These are phyloP conservation scores for Lipomyces yamadae DNA, from an alignment of 805 yeast species.

Conservation along the genomic window DNA sequence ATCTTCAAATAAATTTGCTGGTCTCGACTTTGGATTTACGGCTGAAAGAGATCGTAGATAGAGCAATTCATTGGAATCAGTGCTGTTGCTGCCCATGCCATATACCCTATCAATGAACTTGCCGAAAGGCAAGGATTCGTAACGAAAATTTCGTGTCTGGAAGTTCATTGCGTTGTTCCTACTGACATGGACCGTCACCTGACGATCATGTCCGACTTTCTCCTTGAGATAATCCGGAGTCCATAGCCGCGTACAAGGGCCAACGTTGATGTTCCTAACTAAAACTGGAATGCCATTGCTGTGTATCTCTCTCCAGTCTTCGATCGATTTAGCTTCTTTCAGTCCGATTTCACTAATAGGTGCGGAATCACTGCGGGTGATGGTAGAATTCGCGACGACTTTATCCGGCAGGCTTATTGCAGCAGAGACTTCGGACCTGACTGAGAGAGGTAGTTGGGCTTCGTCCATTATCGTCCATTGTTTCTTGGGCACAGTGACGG, in stretches of 20 bases:
- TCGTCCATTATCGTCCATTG: neutral
- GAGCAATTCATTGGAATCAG: constrained; percentile 14
- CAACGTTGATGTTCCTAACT: constrained; percentile 41
- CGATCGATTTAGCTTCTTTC: constrained; percentile 5
- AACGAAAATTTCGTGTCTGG: constrained; percentile 45
- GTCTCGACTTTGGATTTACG: constrained; percentile 43
- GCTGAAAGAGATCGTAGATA: constrained; percentile 45
- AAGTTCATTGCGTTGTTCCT: constrained; percentile 41
- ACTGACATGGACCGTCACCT: constrained; percentile 44
- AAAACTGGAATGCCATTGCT: constrained; percentile 39
- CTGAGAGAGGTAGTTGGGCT: neutral
- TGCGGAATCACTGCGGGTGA: neutral
- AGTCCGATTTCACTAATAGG: constrained; percentile 1
- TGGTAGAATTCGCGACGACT: too few species aligned
- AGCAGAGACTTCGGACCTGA: neutral
- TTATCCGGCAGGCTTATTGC: neutral
- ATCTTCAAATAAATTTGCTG: constrained; percentile 43
- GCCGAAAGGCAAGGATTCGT: constrained; percentile 41
- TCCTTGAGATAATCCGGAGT: constrained; percentile 42
- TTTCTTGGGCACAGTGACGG: neutral
- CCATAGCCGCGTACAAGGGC: constrained; percentile 43
- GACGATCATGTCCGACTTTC: constrained; percentile 41
- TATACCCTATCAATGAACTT: constrained; percentile 42
- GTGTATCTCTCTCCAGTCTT: constrained; percentile 24
- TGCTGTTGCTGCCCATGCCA: neutral